A percentile compares a stretch with the other conserved stretches of the same genome.
phyloP scores from a whole-genome alignment of 2,329 filamentous ascomycete species.

The Talaromyces rugulosus region DNA sequence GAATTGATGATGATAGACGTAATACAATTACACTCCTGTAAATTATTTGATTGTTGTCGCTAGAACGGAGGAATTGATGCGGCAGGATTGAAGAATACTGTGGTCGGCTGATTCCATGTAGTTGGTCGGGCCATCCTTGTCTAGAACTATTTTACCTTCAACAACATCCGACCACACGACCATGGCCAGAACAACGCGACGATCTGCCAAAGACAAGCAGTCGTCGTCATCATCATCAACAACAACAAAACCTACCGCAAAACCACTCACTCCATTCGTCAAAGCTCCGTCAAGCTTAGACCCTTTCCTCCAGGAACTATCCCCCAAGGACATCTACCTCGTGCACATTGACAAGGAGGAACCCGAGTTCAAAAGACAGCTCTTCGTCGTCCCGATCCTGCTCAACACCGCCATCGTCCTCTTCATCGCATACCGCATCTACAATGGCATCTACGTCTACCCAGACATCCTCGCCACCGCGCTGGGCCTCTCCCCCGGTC shows the following conservation, averaged over 20 bases:
- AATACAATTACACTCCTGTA: background rate
- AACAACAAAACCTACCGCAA: slow-evolving; percentile 14
- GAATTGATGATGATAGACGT: background rate
- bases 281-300: slow-evolving; percentile 59
- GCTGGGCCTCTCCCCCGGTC: slow-evolving; percentile 63
- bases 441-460: slow-evolving; percentile 69
- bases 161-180: slow-evolving; percentile 1
- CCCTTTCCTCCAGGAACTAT: slow-evolving; percentile 64
- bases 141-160: background rate
- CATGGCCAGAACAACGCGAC: slow-evolving; percentile 35
- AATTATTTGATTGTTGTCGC: background rate
- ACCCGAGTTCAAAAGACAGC: slow-evolving; percentile 68
- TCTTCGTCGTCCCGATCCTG: slow-evolving; percentile 73
- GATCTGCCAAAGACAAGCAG: slow-evolving; percentile 26
- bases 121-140: background rate
- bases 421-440: slow-evolving; percentile 65
- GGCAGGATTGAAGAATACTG: background rate
- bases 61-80: background rate
- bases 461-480: slow-evolving; percentile 60
- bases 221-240: slow-evolving; percentile 14
- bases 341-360: slow-evolving; percentile 74
- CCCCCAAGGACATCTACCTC: slow-evolving; percentile 71
- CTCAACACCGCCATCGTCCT: slow-evolving; percentile 67
- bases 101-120: background rate
- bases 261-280: slow-evolving; percentile 64